Evolutionary conservation across 352 stramenopile genomes (phyloP).

Genomic region (Pythium monospermum): DNA sequence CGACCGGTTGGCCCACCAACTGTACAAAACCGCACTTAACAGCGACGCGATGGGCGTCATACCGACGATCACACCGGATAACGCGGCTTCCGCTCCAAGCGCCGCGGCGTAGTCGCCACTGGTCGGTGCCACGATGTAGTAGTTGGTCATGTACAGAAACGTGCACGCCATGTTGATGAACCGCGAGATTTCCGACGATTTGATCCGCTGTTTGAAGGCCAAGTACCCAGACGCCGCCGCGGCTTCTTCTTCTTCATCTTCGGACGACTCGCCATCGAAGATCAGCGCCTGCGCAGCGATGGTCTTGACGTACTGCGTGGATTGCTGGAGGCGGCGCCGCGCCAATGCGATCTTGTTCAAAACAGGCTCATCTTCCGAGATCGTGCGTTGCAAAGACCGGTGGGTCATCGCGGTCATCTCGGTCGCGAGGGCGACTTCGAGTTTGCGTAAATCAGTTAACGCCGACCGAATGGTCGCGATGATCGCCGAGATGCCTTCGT

Average conservation of each 20-base stretch:
- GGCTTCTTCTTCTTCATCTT: slow-evolving; percentile 73
- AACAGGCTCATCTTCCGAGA: slow-evolving; percentile 76
- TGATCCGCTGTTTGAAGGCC: slow-evolving; percentile 43
- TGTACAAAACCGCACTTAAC: slow-evolving; percentile 91
- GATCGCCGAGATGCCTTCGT: slow-evolving; percentile 86
- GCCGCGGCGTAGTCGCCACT: slow-evolving; percentile 89
- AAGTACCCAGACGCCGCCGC: slow-evolving; percentile 24
- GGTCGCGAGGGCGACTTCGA: slow-evolving; percentile 36
- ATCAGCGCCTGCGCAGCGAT: slow-evolving; percentile 78
- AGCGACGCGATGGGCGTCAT: slow-evolving; percentile 96
- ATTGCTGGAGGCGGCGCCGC: slow-evolving; percentile 63
- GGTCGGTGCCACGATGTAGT: slow-evolving; percentile 96
- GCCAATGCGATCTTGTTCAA: slow-evolving; percentile 65
- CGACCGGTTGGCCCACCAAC: slow-evolving; percentile 90
- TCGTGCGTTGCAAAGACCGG: slow-evolving; percentile 32
- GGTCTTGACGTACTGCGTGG: slow-evolving; percentile 81
- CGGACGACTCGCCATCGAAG: slow-evolving; percentile 74
- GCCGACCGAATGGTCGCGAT: slow-evolving; percentile 75
- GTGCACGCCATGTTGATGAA: slow-evolving; percentile 93
- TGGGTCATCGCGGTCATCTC: neutral
- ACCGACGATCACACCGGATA: slow-evolving; percentile 94
- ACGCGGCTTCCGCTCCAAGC: slow-evolving; percentile 83
- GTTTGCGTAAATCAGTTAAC: slow-evolving; percentile 48
- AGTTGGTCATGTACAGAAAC: slow-evolving; percentile 98
- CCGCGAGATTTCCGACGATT: slow-evolving; percentile 59